Evolutionary conservation across 805 yeast species (phyloP), one percentile per base, ranked within the genome.

Genomic region (Zygosaccharomyces gambellarensis): DNA sequence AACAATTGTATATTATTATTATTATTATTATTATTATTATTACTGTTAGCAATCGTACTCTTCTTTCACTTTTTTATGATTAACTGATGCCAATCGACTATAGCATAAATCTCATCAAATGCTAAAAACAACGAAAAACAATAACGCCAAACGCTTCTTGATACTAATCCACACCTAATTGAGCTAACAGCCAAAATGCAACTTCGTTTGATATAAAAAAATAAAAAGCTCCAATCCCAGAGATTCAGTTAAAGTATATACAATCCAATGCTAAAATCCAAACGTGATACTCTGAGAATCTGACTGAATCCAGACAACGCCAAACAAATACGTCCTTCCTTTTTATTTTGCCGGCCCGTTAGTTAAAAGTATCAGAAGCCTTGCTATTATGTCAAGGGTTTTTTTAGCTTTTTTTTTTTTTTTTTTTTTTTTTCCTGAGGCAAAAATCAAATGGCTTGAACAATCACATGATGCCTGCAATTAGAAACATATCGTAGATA

Each of bases 341-440:
- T 17, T 34, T 34, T 34, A 34, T 3, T 4, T 21, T 34, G 38
- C 22, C 14, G 14, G 11, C 28, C 28, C 9, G 9, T 34, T 4
- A 14, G 23, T 34, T 34, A 34, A 6, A 21, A 42, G 30, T 19
- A 42, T 19, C n/a, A 19, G 23, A 25, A 30, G 27, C 45, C 45
- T 42, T 30, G 38, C 36, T 42, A 27, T 29, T 19, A 42, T 4
- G 12, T 11, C 45, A 19, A 30, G 22, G 45, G 45, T 42, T 27
- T 42, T 25, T 25, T 25, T 42, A 11, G 34, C 19, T 11, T 17
- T 10, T 31, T 31, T n/a, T n/a, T 39, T 39, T 39, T 39, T 39
- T 21, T 5, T 7, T 25, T 25, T 25, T 25, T 25, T 25, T 42
- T 34, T 42, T 8, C 45, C n/a, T 42, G 29, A 17, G 19, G 38